These are phyloP conservation scores for Plectosphaerella sp. DNA, from an alignment of 2,329 filamentous ascomycete genomes.

Conservation along the genomic window DNA sequence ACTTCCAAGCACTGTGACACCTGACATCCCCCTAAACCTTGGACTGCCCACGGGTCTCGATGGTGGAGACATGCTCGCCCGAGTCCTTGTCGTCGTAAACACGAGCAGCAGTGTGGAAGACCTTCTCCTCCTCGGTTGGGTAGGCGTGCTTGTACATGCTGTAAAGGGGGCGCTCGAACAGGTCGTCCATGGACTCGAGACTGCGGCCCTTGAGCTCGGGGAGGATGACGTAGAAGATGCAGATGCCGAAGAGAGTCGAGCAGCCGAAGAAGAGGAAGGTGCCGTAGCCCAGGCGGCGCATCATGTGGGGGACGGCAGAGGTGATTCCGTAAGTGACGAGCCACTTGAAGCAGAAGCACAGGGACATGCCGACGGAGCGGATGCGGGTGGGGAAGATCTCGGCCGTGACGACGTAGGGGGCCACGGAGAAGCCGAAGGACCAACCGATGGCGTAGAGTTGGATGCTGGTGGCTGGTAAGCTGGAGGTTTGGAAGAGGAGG, in stretches of 20 bases:
- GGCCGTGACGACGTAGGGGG: slow-evolving; percentile 16
- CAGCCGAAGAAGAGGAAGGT: slow-evolving; percentile 11
- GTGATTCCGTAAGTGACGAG: slow-evolving; percentile 24
- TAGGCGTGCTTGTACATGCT: slow-evolving; percentile 35
- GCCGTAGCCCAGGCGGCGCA: slow-evolving; percentile 9
- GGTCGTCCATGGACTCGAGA: slow-evolving; percentile 43
- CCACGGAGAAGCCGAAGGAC: slow-evolving; percentile 16
- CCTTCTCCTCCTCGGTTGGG: slow-evolving; percentile 42
- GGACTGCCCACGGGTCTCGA: slow-evolving; percentile 2
- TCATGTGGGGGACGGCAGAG: slow-evolving; percentile 19
- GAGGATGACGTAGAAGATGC: slow-evolving; percentile 41
- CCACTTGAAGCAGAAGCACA: slow-evolving; percentile 22
- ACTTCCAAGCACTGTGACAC: too few relatives aligned
- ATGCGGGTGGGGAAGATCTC: slow-evolving; percentile 25
- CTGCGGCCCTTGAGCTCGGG: slow-evolving; percentile 46
- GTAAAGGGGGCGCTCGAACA: slow-evolving; percentile 36
- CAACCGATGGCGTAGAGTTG: slow-evolving; percentile 24
- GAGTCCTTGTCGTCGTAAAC: neutral
- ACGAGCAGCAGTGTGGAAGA: slow-evolving; percentile 5
- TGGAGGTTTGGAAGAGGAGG: slow-evolving; percentile 11
- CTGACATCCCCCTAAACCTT: neutral
- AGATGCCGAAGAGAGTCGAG: slow-evolving; percentile 7
- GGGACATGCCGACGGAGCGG: slow-evolving; percentile 19
- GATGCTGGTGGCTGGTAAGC: slow-evolving; percentile 15
- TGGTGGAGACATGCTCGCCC: slow-evolving; percentile 2